phyloP scores from a whole-genome alignment of 441 rosid genomes.

The Breynia disticha region DNA sequence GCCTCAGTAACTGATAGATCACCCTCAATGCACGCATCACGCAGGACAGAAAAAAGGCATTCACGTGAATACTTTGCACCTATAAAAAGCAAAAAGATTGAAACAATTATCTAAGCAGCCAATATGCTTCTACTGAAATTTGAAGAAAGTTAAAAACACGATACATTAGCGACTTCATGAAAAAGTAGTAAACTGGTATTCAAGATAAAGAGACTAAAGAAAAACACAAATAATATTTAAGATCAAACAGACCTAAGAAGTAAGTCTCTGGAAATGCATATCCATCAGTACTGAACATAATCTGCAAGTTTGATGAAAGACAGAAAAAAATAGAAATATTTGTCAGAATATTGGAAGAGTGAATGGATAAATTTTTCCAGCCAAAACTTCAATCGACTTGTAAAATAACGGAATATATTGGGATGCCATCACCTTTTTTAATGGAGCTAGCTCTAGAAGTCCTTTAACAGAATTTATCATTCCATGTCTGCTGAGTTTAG shows the following conservation, averaged over 20 bases:
- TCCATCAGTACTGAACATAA: conserved; percentile 98
- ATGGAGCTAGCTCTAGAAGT: conserved; percentile 81
- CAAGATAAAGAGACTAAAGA: neutral
- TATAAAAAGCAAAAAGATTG: conserved; percentile 18
- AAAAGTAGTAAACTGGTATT: no score
- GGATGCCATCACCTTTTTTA: conserved; percentile 55
- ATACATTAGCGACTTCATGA: neutral
- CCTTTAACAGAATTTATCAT: conserved; percentile 85
- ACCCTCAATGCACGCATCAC: conserved; percentile 57
- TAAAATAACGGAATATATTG: no score
- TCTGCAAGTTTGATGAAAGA: conserved; percentile 40
- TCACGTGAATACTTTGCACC: conserved; percentile 83
- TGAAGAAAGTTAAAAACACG: neutral
- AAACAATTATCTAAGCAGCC: conserved; percentile 7
- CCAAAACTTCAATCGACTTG: neutral
- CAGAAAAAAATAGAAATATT: neutral
- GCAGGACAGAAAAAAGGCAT: conserved; percentile 55
- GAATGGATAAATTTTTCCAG: neutral
- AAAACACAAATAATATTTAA: neutral
- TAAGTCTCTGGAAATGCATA: conserved; percentile 84
- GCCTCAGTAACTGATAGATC: conserved; percentile 81
- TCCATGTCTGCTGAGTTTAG: conserved; percentile 81
- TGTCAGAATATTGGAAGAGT: neutral
- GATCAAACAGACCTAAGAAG: conserved; percentile 60
- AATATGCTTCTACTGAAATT: neutral